Evolutionary conservation across 2,329 filamentous ascomycete species (phyloP).

Genomic region (Metarhizium robertsii): DNA sequence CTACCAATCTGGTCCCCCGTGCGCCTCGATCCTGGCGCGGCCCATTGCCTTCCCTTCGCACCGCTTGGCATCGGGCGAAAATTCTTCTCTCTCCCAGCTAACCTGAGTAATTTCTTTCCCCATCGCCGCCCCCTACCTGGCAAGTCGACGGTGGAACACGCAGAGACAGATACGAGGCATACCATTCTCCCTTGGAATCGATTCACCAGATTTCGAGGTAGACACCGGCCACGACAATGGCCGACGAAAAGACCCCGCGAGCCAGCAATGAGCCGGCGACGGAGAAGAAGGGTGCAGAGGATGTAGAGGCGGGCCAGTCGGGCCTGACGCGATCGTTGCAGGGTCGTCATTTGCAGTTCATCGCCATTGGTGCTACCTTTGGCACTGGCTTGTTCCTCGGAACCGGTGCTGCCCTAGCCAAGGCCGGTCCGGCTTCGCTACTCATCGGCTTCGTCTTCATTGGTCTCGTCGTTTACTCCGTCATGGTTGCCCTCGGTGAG

Average conservation of each 20-base stretch:
- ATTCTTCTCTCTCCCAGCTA: background rate
- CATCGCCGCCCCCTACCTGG: too few relatives aligned
- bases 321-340: conserved; percentile 28
- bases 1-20: too few relatives aligned
- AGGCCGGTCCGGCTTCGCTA: conserved; percentile 55
- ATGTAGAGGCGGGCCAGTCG: conserved; percentile 25
- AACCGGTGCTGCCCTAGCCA: conserved; percentile 51
- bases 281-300: conserved; percentile 8
- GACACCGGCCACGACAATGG: background rate
- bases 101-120: background rate
- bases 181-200: too few relatives aligned
- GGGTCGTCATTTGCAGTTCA: conserved; percentile 38
- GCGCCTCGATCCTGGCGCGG: too few relatives aligned
- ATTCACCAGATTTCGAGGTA: too few relatives aligned
- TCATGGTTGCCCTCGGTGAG: conserved; percentile 63
- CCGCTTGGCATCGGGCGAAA: background rate
- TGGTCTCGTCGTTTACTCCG: conserved; percentile 62
- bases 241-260: conserved; percentile 6
- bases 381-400: conserved; percentile 67
- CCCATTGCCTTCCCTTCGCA: background rate
- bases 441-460: conserved; percentile 62
- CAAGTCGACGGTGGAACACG: too few relatives aligned
- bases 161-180: too few relatives aligned
- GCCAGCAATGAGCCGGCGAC: conserved; percentile 1
- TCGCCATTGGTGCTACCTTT: conserved; percentile 52